Evolutionary conservation across 176 grass and related monocot genomes (phyloP), one percentile per base, ranked within the genome.

Genomic region (Paspalum notatum): DNA sequence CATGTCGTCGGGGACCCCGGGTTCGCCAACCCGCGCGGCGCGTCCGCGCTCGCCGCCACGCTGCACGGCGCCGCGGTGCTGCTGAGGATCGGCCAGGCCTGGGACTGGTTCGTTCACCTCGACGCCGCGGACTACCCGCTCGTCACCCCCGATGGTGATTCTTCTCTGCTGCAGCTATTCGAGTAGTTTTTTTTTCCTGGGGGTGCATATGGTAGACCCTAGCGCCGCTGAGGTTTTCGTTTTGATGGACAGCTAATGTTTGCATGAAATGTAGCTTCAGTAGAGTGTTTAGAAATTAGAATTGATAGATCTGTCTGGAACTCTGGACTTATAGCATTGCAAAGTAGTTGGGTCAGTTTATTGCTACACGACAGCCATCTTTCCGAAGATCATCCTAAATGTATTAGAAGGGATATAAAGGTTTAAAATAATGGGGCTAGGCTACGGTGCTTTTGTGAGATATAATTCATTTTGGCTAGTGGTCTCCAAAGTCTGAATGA

Each of bases 31-130:
- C 84, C 84, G 44, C 89, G 86, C 13, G 90, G 96, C 17, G 86
- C 85, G 9, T 98, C 95, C 16, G 66, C 92, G 44, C 85, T 98
- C 56, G 87, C 95, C 45, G 81, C 88, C 18, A 78, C 82, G 14
- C 70, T 95, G 76, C 95, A 95, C 77, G 95, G 92, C 21, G 90
- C 95, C n/a, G 71, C 95, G 27, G 75, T 98, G 73, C 66, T 98
- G 60, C 82, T 98, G 48, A 86, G 80, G 41, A 4, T 98, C 54
- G 83, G 63, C 73, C 70, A 54, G 74, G 66, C 51, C 20, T 98
- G 95, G 95, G 90, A 93, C 67, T 98, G 95, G 95, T 93, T 98
- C 74, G 81, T 95, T 74, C 91, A 86, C 37, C 92, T 98, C n/a
- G 78, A 98, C 74, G 87, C 88, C 18, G 88, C 66, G 4, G 95